Base-by-base conservation (phyloP, 208 protist species). In the Histomonas meleagridis region DNA sequence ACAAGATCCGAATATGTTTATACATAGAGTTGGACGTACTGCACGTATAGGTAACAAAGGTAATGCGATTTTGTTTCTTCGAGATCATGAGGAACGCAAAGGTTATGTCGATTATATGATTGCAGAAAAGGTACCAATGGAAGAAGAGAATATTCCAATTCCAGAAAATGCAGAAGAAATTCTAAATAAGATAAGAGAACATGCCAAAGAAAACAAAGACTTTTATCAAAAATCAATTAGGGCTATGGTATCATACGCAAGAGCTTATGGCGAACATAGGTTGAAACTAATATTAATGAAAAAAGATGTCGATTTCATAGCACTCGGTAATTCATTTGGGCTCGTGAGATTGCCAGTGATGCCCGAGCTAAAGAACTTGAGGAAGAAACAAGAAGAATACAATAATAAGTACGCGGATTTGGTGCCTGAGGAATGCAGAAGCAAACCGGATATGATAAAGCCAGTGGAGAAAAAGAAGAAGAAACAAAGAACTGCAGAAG, bases 1-100 rank as follows among this genome's bases (percentile, higher is more conserved):
- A 32, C 93, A 95, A 72, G 93, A 96, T 72, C 92, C 94, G 14
- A 93, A 94, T 51, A 91, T 93, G 43, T 97, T 96, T 90, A 94
- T 97, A n/a, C 96, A 97, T 90, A 70, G 96, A 32, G 95, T 96
- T 90, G 96, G 96, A 43, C 90, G 96, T 38, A 96, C 95, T 46
- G 96, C 96, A 12, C 92, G 96, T 28, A 94, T 95, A 86, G 95
- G 95, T 14, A 5, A 92, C 26, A 46, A 48, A 10, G 95, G 95
- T n/a, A 93, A 92, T 46, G 94, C 94, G 0, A 60, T 96, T 9
- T 35, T 95, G 4, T 81, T 81, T 28, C n/a, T 81, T 14, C 1
- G 70, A 23, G 70, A 81, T 12, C 23, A 48, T 43, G 70, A 81
- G 21, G 70, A 81, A 9, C n/a, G n/a, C n/a, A n/a, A n/a, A n/a